Conservation (phyloP, 2,329 filamentous ascomycete genomes). For the Coniochaeta hoffmannii region DNA sequence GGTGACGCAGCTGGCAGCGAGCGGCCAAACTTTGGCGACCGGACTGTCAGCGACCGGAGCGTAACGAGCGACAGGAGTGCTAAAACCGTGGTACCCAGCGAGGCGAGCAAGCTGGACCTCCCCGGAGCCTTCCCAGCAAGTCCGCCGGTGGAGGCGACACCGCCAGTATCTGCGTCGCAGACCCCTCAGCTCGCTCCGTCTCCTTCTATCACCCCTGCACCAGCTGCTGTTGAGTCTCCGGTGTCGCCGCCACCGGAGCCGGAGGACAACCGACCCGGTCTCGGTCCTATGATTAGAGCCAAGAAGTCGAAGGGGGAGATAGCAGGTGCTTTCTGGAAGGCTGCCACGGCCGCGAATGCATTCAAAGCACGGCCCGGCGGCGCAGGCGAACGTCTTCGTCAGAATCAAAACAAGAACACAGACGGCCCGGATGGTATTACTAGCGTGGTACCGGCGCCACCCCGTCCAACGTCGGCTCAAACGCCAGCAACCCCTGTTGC, state of each 20-base stretch:
- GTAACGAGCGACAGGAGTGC: constrained; percentile 5
- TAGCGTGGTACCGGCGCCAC: constrained; percentile 75
- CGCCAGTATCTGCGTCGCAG: neutral
- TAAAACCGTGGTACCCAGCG: constrained; percentile 6
- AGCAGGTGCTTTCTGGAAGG: constrained; percentile 71
- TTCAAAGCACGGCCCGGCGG: constrained; percentile 89
- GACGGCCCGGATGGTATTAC: constrained; percentile 85
- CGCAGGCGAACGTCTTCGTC: constrained; percentile 70
- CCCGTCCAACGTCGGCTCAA: constrained; percentile 32
- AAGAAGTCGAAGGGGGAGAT: constrained; percentile 67
- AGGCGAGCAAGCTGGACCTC: constrained; percentile 7
- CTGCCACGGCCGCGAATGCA: constrained; percentile 60
- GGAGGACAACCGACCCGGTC: constrained; percentile 57
- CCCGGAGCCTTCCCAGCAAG: constrained; percentile 7
- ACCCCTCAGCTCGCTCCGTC: constrained; percentile 6
- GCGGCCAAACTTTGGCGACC: neutral
- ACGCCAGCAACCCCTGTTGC: constrained; percentile 25
- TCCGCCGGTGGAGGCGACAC: constrained; percentile 15
- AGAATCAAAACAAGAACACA: constrained; percentile 45
- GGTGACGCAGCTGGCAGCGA: neutral
- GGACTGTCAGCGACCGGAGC: constrained; percentile 19
- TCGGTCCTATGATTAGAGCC: constrained; percentile 86
- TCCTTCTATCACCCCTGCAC: constrained; percentile 10
- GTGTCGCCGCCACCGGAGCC: constrained; percentile 20
- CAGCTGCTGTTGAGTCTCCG: constrained; percentile 12